Evolutionary conservation across 805 yeast species (phyloP).

Genomic region (Brettanomyces nanus): DNA sequence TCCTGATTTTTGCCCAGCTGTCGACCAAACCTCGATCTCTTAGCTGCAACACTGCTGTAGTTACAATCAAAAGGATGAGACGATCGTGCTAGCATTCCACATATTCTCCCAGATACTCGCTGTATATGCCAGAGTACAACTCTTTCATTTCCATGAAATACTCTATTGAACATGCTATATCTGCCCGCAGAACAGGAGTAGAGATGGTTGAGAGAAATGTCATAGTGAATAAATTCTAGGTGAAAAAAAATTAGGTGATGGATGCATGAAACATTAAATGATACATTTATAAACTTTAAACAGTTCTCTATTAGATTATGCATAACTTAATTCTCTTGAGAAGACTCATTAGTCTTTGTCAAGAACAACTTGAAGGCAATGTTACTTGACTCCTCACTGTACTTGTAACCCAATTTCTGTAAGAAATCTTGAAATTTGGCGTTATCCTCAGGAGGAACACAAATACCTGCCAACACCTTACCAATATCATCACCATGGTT

Average conservation of each 20-base stretch:
- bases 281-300: no score
- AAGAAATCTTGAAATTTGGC: constrained; percentile 62
- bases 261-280: no score
- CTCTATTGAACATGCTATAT: background rate
- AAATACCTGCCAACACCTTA: constrained; percentile 83
- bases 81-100: no score
- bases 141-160: background rate
- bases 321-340: background rate
- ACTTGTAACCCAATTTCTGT: constrained; percentile 64
- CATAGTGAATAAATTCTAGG: no score
- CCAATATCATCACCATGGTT: constrained; percentile 96
- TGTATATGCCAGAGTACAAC: background rate
- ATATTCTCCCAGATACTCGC: no score
- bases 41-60: constrained; percentile 1
- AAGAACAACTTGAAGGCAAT: constrained; percentile 78
- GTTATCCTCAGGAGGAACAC: constrained; percentile 66
- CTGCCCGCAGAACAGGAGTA: no score
- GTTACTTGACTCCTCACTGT: constrained; percentile 76
- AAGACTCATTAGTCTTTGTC: no score
- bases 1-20: background rate
- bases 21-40: constrained; percentile 11
- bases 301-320: background rate
- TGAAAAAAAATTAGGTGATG: no score
- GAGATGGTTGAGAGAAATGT: no score
- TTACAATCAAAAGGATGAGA: background rate